A percentile compares a stretch with the other conserved stretches of the same genome.
Conservation (phyloP, 768 basidiomycete genomes). For the Megacollybia marginata region DNA sequence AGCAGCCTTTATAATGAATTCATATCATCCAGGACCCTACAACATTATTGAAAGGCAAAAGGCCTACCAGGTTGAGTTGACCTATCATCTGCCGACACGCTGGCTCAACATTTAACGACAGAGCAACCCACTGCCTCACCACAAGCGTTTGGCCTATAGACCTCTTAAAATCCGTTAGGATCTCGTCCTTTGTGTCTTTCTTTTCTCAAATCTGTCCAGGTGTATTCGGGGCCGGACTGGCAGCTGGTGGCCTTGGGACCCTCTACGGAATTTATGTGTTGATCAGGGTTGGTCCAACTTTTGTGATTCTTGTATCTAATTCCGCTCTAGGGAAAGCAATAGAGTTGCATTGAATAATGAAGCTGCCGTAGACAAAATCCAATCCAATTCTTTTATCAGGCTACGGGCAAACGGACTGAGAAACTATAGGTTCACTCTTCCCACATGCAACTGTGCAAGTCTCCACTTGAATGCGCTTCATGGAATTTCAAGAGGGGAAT, state of each 20-base stretch:
- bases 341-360: neutral
- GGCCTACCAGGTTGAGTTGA: conserved; percentile 47
- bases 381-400: too few species aligned
- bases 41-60: conserved; percentile 58
- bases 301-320: neutral
- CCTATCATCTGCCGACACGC: neutral
- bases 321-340: neutral
- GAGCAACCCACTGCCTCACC: conserved; percentile 45
- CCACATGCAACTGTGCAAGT: too few species aligned
- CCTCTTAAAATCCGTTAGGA: conserved; percentile 54
- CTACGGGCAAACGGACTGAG: too few species aligned
- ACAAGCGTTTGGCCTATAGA: conserved; percentile 56
- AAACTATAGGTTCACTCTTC: too few species aligned
- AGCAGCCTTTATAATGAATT: neutral
- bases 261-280: conserved; percentile 43
- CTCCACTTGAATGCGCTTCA: too few species aligned
- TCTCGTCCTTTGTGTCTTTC: neutral
- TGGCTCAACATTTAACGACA: conserved; percentile 7
- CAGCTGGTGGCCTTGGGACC: conserved; percentile 47
- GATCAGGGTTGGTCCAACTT: conserved; percentile 24
- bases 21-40: conserved; percentile 48
- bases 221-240: conserved; percentile 45
- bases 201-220: conserved; percentile 27
- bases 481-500: neutral
- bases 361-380: too few species aligned